phyloP scores from a whole-genome alignment of 805 yeast genomes.

The Ogataea nitratoaversa region DNA sequence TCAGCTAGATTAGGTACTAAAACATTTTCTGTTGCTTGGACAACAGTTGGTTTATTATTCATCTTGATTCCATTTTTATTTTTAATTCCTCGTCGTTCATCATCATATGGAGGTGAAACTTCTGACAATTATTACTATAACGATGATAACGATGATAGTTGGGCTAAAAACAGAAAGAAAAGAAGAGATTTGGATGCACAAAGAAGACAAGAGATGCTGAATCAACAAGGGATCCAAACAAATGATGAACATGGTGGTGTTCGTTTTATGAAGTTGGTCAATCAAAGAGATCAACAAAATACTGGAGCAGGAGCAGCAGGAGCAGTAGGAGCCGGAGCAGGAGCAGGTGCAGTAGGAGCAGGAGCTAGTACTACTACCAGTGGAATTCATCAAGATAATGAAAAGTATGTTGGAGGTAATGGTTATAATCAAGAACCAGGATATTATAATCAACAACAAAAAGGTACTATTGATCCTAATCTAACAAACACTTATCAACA shows the following conservation, averaged over 20 bases:
- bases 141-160: neutral
- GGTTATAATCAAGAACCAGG: too few species aligned
- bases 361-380: too few species aligned
- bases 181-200: constrained; percentile 4
- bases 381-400: too few species aligned
- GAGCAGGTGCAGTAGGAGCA: too few species aligned
- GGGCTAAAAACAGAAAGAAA: constrained; percentile 8
- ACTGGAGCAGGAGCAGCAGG: neutral
- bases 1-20: constrained; percentile 42
- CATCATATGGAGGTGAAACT: constrained; percentile 1
- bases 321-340: neutral
- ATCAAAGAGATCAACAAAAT: too few species aligned
- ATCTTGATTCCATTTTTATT: constrained; percentile 8
- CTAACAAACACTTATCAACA: too few species aligned
- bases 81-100: neutral
- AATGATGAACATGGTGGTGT: constrained; percentile 9
- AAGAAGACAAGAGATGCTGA: constrained; percentile 1
- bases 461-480: constrained; percentile 1
- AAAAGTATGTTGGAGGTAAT: neutral
- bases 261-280: constrained; percentile 9
- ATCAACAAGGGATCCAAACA: neutral
- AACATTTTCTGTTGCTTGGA: constrained; percentile 64
- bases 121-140: neutral
- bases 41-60: constrained; percentile 32
- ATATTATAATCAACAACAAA: too few species aligned